Percentiles rank a stretch among this genome's conserved stretches.
Evolutionary conservation across 306 rosid genomes (phyloP).

Genomic region (Medicago arabica): DNA sequence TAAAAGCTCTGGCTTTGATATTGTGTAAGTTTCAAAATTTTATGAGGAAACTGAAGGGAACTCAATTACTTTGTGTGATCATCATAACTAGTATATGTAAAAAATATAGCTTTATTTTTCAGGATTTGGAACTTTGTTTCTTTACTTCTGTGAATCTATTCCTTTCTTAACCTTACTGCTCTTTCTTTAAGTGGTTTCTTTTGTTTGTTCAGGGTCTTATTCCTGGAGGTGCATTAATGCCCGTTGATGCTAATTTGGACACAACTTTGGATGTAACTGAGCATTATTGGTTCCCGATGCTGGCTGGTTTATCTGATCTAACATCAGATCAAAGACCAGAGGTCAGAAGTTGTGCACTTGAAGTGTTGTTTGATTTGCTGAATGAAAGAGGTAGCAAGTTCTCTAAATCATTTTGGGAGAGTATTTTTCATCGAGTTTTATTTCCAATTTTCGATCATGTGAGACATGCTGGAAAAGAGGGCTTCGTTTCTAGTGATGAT

Average conservation of each 20-base stretch:
- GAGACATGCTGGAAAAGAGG: constrained; percentile 94
- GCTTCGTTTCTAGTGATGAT: constrained; percentile 68
- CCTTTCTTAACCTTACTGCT: background rate
- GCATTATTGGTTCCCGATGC: constrained; percentile 99
- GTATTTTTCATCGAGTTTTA: constrained; percentile 92
- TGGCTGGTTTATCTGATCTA: constrained; percentile 97
- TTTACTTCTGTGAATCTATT: constrained; percentile 5
- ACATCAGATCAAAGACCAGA: constrained; percentile 96
- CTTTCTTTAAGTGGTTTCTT: constrained; percentile 24
- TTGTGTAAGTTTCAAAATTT: constrained; percentile 7
- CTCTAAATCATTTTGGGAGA: constrained; percentile 94
- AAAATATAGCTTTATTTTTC: constrained; percentile 25
- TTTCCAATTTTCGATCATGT: constrained; percentile 99
- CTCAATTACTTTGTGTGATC: constrained; percentile 3
- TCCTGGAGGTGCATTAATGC: constrained; percentile 97
- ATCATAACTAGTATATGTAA: background rate
- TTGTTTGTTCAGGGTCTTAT: constrained; percentile 76
- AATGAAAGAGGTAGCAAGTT: constrained; percentile 98
- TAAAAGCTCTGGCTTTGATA: constrained; percentile 21
- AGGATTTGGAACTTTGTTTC: constrained; percentile 17
- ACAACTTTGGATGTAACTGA: constrained; percentile 83
- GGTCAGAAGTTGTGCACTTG: constrained; percentile 97
- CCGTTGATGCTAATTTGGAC: constrained; percentile 66
- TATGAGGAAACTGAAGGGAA: constrained; percentile 32
- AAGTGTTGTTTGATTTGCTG: constrained; percentile 96